phyloP scores from a whole-genome alignment of 1,284 basidiomycete species.

The Ustilago loliicola region DNA sequence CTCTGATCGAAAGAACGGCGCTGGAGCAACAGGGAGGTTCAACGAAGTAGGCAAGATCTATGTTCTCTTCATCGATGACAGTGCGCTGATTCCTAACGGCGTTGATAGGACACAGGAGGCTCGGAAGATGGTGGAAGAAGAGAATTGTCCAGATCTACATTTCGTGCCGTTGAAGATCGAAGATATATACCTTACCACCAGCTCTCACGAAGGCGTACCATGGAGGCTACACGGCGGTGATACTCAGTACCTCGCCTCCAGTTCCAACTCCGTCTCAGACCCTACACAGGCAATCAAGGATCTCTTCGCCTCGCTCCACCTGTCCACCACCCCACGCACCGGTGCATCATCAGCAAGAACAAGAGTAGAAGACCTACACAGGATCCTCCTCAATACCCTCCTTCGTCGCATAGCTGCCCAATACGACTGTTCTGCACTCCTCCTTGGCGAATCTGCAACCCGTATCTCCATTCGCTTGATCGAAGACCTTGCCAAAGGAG shows the following conservation, averaged over 20 bases:
- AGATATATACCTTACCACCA: constrained; percentile 35
- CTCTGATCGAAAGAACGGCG: background rate
- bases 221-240: constrained; percentile 21
- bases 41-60: constrained; percentile 58
- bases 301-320: constrained; percentile 47
- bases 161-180: constrained; percentile 53
- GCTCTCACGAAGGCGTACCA: background rate
- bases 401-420: constrained; percentile 44
- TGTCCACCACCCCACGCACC: constrained; percentile 41
- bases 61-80: constrained; percentile 62
- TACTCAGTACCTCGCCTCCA: constrained; percentile 20
- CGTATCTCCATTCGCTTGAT: constrained; percentile 59
- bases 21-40: constrained; percentile 28
- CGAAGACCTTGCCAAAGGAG: constrained; percentile 60
- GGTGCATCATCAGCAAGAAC: constrained; percentile 55
- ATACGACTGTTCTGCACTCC: constrained; percentile 50
- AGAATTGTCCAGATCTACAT: constrained; percentile 39
- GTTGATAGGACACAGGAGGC: constrained; percentile 37
- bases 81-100: constrained; percentile 26
- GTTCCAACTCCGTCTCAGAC: background rate
- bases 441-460: constrained; percentile 57
- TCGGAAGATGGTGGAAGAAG: constrained; percentile 43
- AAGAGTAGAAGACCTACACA: constrained; percentile 60
- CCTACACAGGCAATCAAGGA: constrained; percentile 29
- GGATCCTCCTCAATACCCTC: constrained; percentile 45